Evolutionary conservation across 257 asterid genomes (phyloP), one percentile per base, ranked within the genome.

Genomic region (Misopates orontium): DNA sequence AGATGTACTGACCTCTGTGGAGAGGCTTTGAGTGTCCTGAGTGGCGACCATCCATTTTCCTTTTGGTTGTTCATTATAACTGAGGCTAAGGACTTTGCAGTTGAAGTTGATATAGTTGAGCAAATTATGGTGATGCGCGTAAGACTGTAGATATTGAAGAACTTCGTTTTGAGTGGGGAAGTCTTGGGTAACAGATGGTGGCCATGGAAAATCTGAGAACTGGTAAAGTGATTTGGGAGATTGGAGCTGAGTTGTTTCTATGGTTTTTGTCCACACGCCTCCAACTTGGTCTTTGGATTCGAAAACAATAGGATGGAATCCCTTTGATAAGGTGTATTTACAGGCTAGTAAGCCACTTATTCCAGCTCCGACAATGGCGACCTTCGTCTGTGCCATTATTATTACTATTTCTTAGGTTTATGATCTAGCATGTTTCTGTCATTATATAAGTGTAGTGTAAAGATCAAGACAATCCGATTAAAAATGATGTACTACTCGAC

Each of bases 151-250:
- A 66, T 83, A 83, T 0, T 72, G 75, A 10, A 78, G 45, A 2
- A 78, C 76, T 20, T 75, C 52, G 1, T 28, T 51, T 15, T 68
- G 71, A 31, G 24, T 53, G 18, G 89, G 89, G 51, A 68, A 80
- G 4, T 65, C 67, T 16, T 74, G 36, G 1, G 61, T 53, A 16
- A 76, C 85, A 1, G 82, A 70, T 57, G 72, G 17, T 8, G 90
- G 87, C 90, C 90, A 81, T 8, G 87, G 73, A 62, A 77, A 81
- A 75, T 84, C 90, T 10, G 90, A 79, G 71, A 81, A 84, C 60
- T 75, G 83, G 70, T 56, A 81, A 16, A 70, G 4, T 3, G 78
- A 14, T 51, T 77, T 82, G 5, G 82, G 78, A 1, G 76, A 62
- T 50, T 82, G 85, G 13, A 83, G 80, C 56, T 61, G 75, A 3